Percentiles rank a stretch among this genome's conserved stretches.
These are phyloP conservation scores for Crithidia expoeki DNA, from an alignment of 208 protist genomes.

Conservation along the genomic window DNA sequence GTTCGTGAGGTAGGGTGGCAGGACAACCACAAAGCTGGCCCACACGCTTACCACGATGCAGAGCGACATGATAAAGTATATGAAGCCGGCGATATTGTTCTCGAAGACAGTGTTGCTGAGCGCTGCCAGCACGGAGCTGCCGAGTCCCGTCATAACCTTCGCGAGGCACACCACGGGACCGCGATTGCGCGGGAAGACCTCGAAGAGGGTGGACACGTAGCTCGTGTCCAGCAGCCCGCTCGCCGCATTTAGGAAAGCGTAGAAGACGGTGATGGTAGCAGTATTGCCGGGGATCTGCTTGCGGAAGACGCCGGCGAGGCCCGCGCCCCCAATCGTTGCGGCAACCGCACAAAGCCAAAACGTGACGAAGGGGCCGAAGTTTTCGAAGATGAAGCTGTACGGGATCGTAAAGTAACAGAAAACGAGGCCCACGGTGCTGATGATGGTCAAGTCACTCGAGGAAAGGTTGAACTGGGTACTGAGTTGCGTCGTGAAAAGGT, in stretches of 20 bases:
- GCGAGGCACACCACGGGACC: constrained; percentile 63
- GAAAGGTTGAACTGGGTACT: constrained; percentile 38
- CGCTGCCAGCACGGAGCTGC: constrained; percentile 56
- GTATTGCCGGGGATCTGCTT: constrained; percentile 53
- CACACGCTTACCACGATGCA: constrained; percentile 45
- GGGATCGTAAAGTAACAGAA: constrained; percentile 73
- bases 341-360: constrained; percentile 43
- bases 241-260: constrained; percentile 57
- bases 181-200: constrained; percentile 72
- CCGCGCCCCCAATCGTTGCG: constrained; percentile 43
- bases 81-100: constrained; percentile 48
- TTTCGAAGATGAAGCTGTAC: constrained; percentile 69
- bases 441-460: constrained; percentile 63
- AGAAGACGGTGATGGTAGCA: constrained; percentile 58
- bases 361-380: constrained; percentile 45
- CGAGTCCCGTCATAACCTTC: constrained; percentile 82
- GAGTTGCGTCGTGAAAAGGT: constrained; percentile 67
- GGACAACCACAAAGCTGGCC: constrained; percentile 47
- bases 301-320: constrained; percentile 45
- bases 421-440: constrained; percentile 76
- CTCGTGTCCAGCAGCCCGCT: constrained; percentile 56
- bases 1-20: constrained; percentile 74
- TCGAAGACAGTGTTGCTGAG: constrained; percentile 59
- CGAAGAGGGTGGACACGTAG: constrained; percentile 59
- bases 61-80: constrained; percentile 58